These are phyloP conservation scores for Lojkania enalia DNA, from an alignment of 2,329 filamentous ascomycete genomes.

Conservation along the genomic window DNA sequence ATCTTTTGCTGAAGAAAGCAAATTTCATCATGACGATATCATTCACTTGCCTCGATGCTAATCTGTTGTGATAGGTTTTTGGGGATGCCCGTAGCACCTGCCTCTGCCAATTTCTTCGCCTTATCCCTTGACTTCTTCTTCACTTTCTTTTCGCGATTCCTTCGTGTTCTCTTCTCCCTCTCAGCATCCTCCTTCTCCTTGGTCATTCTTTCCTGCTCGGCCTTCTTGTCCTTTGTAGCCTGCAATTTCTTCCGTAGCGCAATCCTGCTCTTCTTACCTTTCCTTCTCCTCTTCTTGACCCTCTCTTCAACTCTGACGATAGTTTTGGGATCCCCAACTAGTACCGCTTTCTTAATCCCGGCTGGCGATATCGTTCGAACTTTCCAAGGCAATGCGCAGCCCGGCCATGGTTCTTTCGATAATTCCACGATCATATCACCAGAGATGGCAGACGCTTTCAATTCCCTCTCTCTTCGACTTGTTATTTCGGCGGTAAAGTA, in stretches of 20 bases:
- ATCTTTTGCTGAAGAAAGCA: too few relatives aligned
- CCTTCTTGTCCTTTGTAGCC: slow-evolving; percentile 27
- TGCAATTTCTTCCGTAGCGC: slow-evolving; percentile 38
- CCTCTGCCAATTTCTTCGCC: slow-evolving; percentile 32
- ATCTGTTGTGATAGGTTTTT: too few relatives aligned
- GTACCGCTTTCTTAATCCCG: slow-evolving; percentile 35
- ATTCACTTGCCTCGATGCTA: too few relatives aligned
- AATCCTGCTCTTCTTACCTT: slow-evolving; percentile 42
- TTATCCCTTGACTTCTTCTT: slow-evolving; percentile 42
- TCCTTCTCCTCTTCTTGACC: slow-evolving; percentile 31
- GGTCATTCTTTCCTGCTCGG: slow-evolving; percentile 28
- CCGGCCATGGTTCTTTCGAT: slow-evolving; percentile 37
- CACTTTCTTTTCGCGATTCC: slow-evolving; percentile 45
- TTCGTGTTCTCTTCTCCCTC: slow-evolving; percentile 40
- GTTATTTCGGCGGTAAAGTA: slow-evolving; percentile 39
- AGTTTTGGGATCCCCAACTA: slow-evolving; percentile 31
- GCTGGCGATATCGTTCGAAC: slow-evolving; percentile 32
- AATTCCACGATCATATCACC: slow-evolving; percentile 33
- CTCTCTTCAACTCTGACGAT: slow-evolving; percentile 27
- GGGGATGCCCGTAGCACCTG: not conserved
- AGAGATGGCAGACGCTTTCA: slow-evolving; percentile 32
- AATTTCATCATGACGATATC: too few relatives aligned
- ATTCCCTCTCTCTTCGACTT: slow-evolving; percentile 24
- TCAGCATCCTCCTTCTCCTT: slow-evolving; percentile 40
- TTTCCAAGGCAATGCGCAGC: slow-evolving; percentile 42